Evolutionary conservation across 1,284 basidiomycete species (phyloP).

Genomic region (Fomitopsis betulina): DNA sequence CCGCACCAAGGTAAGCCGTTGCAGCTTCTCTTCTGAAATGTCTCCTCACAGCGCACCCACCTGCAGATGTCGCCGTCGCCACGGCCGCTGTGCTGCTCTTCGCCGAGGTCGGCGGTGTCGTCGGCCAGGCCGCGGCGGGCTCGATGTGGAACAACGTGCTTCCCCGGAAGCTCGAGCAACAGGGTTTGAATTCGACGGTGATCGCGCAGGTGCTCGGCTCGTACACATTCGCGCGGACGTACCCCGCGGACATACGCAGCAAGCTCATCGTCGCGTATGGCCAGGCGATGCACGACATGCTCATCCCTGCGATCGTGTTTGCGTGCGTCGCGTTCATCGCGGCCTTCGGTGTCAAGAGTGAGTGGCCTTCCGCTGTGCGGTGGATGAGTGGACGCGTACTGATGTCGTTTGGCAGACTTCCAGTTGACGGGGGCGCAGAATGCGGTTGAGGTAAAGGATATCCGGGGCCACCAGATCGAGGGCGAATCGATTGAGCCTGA

Average conservation of each 20-base stretch:
- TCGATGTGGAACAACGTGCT: slow-evolving; percentile 58
- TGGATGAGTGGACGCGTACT: background rate
- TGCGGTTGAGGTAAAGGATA: slow-evolving; percentile 1
- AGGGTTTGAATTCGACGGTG: slow-evolving; percentile 17
- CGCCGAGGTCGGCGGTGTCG: slow-evolving; percentile 73
- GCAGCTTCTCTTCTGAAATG: background rate
- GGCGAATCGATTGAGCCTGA: slow-evolving; percentile 1
- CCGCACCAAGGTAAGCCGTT: slow-evolving; percentile 36
- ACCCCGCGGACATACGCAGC: background rate
- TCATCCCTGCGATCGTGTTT: slow-evolving; percentile 3
- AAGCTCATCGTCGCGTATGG: slow-evolving; percentile 1
- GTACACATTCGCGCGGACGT: slow-evolving; percentile 4
- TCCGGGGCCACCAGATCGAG: background rate
- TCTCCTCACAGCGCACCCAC: background rate
- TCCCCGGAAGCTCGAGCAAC: slow-evolving; percentile 50
- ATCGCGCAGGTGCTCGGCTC: slow-evolving; percentile 3
- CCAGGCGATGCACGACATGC: slow-evolving; percentile 3
- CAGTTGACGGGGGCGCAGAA: background rate
- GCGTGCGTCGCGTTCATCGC: background rate
- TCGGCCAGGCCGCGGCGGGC: slow-evolving; percentile 61
- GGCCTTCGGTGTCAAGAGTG: background rate
- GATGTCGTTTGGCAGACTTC: background rate
- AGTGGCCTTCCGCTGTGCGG: background rate
- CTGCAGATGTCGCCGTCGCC: slow-evolving; percentile 69
- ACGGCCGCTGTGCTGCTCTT: slow-evolving; percentile 80